Conservation (phyloP, 257 asterid genomes). For the Nicotiana tabacum region DNA sequence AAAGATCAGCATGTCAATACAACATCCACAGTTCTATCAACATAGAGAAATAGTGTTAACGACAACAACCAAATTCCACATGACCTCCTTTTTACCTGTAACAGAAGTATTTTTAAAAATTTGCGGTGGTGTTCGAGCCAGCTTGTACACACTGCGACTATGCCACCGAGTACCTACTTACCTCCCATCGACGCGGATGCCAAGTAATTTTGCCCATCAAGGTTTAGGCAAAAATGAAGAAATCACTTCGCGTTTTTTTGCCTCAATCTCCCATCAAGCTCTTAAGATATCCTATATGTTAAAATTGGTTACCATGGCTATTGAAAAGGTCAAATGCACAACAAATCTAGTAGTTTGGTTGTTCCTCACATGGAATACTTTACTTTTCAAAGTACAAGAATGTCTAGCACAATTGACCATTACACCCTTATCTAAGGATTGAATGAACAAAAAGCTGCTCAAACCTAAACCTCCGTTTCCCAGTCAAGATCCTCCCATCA, state of each 20-base stretch:
- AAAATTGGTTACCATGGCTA: not conserved
- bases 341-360: not conserved
- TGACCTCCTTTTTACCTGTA: not conserved
- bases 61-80: not conserved
- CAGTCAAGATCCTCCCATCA: not conserved
- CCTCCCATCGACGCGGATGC: not conserved
- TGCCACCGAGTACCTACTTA: not conserved
- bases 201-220: not conserved
- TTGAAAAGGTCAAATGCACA: not conserved
- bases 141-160: not conserved
- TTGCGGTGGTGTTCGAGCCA: not conserved
- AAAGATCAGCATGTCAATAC: not conserved
- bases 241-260: not conserved
- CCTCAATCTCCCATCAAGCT: not conserved
- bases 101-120: not conserved
- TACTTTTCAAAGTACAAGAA: not conserved
- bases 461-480: not conserved
- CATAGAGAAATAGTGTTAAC: not conserved
- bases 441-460: not conserved
- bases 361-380: not conserved
- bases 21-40: not conserved
- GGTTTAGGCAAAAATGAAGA: not conserved
- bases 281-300: not conserved
- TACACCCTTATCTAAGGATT: not conserved
- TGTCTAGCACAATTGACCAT: not conserved